Conservation (phyloP, 163 green algal genomes). For the Chlorella variabilis region DNA sequence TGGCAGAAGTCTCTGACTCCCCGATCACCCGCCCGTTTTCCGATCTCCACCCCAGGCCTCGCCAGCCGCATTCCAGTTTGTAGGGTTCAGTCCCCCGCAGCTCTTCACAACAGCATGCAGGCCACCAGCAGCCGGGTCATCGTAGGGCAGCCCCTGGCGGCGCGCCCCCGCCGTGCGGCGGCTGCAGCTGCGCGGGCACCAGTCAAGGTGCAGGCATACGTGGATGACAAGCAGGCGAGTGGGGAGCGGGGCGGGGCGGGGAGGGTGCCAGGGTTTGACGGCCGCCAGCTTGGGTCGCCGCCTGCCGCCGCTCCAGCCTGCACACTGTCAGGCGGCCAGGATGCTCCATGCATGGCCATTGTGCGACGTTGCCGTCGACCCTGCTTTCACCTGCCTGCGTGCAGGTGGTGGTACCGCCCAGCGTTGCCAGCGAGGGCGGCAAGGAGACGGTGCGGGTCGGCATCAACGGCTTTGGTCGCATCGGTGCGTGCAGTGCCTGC, state of each 20-base stretch:
- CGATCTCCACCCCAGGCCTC: too few relatives aligned
- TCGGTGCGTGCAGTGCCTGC: slow-evolving; percentile 58
- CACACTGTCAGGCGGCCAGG: too few relatives aligned
- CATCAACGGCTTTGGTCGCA: slow-evolving; percentile 94
- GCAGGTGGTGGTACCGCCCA: not conserved
- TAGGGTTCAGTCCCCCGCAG: too few relatives aligned
- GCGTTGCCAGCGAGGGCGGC: not conserved
- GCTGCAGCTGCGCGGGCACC: slow-evolving; percentile 4
- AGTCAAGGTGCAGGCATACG: not conserved
- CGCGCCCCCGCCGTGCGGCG: not conserved
- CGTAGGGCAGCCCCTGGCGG: not conserved
- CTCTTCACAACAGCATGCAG: slow-evolving; percentile 17
- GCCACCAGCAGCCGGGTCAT: not conserved
- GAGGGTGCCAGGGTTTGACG: too few relatives aligned
- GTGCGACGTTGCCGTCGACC: not conserved
- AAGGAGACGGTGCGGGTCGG: slow-evolving; percentile 56
- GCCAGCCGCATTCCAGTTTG: not conserved
- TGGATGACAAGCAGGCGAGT: slow-evolving; percentile 9
- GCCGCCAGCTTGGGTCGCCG: too few relatives aligned
- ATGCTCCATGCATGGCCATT: too few relatives aligned
- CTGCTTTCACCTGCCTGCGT: not conserved
- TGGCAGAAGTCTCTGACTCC: too few relatives aligned
- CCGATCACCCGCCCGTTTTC: too few relatives aligned
- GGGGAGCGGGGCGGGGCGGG: too few relatives aligned
- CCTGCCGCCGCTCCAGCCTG: too few relatives aligned